Evolutionary conservation across 176 grass and related monocot species (phyloP).

Genomic region (Oryza brachyantha): DNA sequence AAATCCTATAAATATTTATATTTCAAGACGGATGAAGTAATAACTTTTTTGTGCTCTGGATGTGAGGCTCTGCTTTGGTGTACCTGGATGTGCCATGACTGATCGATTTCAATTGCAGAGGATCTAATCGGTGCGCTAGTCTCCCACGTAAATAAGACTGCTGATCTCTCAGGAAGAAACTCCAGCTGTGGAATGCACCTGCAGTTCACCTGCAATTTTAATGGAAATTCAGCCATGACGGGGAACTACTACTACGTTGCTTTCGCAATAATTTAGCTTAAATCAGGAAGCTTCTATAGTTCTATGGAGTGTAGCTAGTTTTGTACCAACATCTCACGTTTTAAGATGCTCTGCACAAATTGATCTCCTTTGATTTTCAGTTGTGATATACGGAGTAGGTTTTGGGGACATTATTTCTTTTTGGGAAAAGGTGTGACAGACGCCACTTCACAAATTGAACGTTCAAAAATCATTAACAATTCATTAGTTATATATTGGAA

Average conservation of each 20-base stretch:
- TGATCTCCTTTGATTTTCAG: too few species aligned
- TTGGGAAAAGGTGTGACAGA: not conserved
- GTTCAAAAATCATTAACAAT: too few species aligned
- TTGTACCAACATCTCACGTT: too few species aligned
- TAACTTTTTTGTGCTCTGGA: not conserved
- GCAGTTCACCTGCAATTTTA: not conserved
- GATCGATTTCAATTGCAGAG: not conserved
- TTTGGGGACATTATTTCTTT: not conserved
- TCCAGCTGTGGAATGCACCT: not conserved
- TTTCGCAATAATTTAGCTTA: not conserved
- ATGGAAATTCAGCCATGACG: not conserved
- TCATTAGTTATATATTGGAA: too few species aligned
- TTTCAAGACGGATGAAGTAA: too few species aligned
- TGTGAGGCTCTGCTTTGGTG: not conserved
- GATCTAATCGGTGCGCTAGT: not conserved
- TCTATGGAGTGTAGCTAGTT: too few species aligned
- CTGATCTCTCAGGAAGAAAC: not conserved
- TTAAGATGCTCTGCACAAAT: too few species aligned
- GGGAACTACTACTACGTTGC: not conserved
- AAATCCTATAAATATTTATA: too few species aligned
- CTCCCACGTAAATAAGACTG: not conserved
- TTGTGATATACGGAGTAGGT: not conserved
- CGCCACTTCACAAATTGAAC: too few species aligned
- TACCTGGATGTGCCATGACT: not conserved
- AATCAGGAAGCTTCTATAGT: not conserved